A percentile compares a stretch with the other conserved stretches of the same genome.
Conservation (phyloP, 495 filamentous ascomycete genomes). For the Neurospora africana region DNA sequence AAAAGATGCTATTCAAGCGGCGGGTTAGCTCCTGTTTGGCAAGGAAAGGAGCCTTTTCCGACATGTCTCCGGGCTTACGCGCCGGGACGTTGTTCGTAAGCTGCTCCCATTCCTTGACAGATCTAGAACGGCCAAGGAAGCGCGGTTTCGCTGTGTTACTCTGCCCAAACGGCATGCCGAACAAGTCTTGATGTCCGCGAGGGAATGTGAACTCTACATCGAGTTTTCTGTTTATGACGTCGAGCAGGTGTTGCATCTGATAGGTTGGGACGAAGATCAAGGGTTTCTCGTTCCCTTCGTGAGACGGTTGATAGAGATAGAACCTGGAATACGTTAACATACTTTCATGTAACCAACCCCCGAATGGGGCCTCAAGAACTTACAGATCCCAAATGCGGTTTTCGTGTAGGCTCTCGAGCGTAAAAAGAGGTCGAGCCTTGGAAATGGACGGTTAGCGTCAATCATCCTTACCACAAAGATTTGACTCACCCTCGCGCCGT, state of each 20-base stretch:
- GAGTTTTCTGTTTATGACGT: conserved; percentile 46
- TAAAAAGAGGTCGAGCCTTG: conserved; percentile 46
- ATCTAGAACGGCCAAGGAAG: conserved; percentile 48
- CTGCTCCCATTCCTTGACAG: conserved; percentile 18
- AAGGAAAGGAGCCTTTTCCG: conserved; percentile 3
- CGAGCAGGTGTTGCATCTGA: conserved; percentile 51
- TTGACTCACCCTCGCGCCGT: conserved; percentile 31
- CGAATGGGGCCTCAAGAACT: conserved; percentile 24
- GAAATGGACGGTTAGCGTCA: background rate
- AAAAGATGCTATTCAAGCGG: conserved; percentile 1
- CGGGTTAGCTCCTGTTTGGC: conserved; percentile 9
- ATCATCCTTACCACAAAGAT: background rate
- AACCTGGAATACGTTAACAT: conserved; percentile 23
- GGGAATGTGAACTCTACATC: conserved; percentile 41
- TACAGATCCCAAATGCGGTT: conserved; percentile 62
- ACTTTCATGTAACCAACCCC: background rate
- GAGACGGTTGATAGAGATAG: conserved; percentile 47
- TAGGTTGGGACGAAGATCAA: conserved; percentile 52
- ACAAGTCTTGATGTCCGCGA: conserved; percentile 32
- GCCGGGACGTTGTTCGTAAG: conserved; percentile 21
- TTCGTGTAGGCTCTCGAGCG: conserved; percentile 41
- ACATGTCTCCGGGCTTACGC: conserved; percentile 10
- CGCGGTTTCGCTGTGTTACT: conserved; percentile 49
- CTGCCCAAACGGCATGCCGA: conserved; percentile 47
- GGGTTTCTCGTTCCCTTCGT: conserved; percentile 30